phyloP scores from a whole-genome alignment of 1,139 yeast species.

The Suhomyces wounanorum region DNA sequence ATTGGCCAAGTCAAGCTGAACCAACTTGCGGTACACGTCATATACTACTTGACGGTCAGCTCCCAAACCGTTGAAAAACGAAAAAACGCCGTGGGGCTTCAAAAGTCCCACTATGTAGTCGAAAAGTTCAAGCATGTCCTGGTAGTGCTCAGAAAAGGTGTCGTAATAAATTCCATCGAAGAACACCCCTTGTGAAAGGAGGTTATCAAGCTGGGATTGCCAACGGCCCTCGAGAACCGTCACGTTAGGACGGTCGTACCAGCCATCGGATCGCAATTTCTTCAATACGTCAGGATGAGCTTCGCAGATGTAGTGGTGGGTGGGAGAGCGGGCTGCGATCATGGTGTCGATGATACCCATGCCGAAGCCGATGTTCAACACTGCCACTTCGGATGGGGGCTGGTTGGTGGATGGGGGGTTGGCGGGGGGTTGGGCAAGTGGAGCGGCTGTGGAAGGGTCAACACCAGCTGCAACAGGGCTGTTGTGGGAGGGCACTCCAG shows the following conservation, averaged over 20 bases:
- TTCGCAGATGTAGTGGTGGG: conserved; percentile 83
- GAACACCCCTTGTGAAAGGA: conserved; percentile 67
- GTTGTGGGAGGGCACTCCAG: conserved; percentile 35
- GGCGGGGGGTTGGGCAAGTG: too few species aligned
- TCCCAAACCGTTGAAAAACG: conserved; percentile 94
- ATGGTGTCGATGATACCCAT: conserved; percentile 91
- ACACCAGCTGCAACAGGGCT: conserved; percentile 12
- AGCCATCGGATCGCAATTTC: conserved; percentile 72
- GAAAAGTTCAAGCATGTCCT: conserved; percentile 83
- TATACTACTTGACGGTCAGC: conserved; percentile 89
- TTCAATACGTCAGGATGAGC: conserved; percentile 90
- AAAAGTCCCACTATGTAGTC: conserved; percentile 80
- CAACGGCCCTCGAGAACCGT: conserved; percentile 82
- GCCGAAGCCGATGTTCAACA: conserved; percentile 90
- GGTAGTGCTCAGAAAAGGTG: conserved; percentile 85
- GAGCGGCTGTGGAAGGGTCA: too few species aligned
- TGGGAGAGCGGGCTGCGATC: conserved; percentile 63
- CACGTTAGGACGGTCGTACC: conserved; percentile 78
- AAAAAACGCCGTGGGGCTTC: conserved; percentile 78
- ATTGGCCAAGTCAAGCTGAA: conserved; percentile 73
- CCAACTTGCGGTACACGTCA: conserved; percentile 84
- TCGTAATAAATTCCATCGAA: conserved; percentile 94
- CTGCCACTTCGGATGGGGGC: conserved; percentile 39
- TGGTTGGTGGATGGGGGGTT: too few species aligned
- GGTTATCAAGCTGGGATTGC: conserved; percentile 76